These are phyloP conservation scores for Malus hybrid DNA, from an alignment of 331 rosid genomes.

Conservation along the genomic window DNA sequence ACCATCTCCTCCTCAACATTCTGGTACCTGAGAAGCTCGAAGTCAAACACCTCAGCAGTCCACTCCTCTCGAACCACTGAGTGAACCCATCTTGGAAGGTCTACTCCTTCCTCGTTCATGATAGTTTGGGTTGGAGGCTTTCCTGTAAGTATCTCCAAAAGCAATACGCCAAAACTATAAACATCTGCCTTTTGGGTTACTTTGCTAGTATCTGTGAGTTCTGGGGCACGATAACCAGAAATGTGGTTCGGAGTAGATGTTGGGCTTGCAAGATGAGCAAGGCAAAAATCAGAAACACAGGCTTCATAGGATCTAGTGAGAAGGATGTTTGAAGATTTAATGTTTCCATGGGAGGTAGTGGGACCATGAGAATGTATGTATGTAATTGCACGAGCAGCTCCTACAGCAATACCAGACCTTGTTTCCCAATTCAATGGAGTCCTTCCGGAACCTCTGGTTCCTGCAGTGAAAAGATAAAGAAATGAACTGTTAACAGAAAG, in stretches of 20 bases:
- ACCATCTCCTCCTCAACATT: conserved; percentile 91
- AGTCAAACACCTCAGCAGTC: conserved; percentile 80
- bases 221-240: conserved; percentile 89
- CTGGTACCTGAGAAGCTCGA: conserved; percentile 86
- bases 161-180: conserved; percentile 85
- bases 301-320: conserved; percentile 59
- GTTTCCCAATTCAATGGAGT: conserved; percentile 94
- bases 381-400: conserved; percentile 68
- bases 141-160: conserved; percentile 83
- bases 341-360: conserved; percentile 68
- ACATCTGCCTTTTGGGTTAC: conserved; percentile 73
- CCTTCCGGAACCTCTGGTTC: conserved; percentile 66
- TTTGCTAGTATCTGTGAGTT: conserved; percentile 59
- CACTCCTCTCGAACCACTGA: conserved; percentile 75
- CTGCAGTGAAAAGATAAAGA: conserved; percentile 32
- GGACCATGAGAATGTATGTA: conserved; percentile 68
- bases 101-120: conserved; percentile 76
- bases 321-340: conserved; percentile 83
- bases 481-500: background rate
- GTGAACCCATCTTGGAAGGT: conserved; percentile 92
- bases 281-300: conserved; percentile 77
- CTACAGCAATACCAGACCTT: conserved; percentile 67
- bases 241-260: conserved; percentile 57
- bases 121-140: conserved; percentile 73
- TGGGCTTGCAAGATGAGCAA: conserved; percentile 64